phyloP scores from a whole-genome alignment of 2,329 filamentous ascomycete species.

The Didymosphaeria variabile region DNA sequence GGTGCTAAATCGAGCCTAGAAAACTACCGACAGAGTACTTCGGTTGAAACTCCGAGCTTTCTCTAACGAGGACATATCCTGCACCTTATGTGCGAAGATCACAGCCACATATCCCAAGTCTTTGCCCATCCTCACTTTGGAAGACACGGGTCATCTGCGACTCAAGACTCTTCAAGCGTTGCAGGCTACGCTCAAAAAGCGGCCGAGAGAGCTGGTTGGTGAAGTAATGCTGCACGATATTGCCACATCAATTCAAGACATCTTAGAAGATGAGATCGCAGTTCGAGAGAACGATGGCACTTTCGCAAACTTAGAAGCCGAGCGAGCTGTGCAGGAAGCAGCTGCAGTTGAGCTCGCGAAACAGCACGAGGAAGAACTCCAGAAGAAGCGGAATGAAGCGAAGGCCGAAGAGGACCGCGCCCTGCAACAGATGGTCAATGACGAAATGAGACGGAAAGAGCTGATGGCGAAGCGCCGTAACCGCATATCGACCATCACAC shows the following conservation, averaged over 20 bases:
- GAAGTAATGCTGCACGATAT: constrained; percentile 73
- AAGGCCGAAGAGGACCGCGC: constrained; percentile 74
- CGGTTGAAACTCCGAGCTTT: constrained; percentile 80
- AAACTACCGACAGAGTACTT: constrained; percentile 81
- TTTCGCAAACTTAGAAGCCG: constrained; percentile 86
- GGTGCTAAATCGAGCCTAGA: constrained; percentile 55
- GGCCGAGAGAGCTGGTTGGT: constrained; percentile 71
- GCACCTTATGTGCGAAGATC: constrained; percentile 79
- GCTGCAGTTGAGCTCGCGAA: constrained; percentile 68
- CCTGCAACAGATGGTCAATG: constrained; percentile 74
- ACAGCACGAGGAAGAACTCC: constrained; percentile 52
- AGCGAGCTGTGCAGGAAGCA: constrained; percentile 83
- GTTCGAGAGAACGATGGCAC: constrained; percentile 78
- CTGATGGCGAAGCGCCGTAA: constrained; percentile 66
- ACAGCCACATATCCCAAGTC: constrained; percentile 93
- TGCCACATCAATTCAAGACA: constrained; percentile 68
- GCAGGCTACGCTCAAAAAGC: constrained; percentile 71
- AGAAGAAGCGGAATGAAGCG: constrained; percentile 55
- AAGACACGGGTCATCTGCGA: constrained; percentile 70
- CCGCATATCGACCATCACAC: constrained; percentile 38
- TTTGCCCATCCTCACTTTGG: constrained; percentile 74
- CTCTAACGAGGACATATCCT: constrained; percentile 74
- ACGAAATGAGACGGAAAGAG: constrained; percentile 75
- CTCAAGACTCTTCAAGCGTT: constrained; percentile 77
- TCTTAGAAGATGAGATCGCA: constrained; percentile 86